Base-by-base conservation (phyloP, 192 early-diverging fungal species). In the Geranomyces variabilis region DNA sequence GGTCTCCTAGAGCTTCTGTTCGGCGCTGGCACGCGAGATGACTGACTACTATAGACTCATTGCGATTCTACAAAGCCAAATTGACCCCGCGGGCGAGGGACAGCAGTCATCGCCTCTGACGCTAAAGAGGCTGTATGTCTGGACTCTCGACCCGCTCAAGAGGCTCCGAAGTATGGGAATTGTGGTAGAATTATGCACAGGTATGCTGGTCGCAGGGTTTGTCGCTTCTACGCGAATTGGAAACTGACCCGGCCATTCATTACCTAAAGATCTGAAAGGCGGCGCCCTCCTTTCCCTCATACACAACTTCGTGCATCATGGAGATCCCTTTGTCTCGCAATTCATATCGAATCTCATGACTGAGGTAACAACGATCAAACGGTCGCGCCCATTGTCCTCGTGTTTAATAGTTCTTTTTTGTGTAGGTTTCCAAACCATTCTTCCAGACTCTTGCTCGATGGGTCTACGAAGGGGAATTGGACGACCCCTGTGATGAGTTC, bases 401-500 rank as follows among this genome's bases (percentile, higher is more conserved):
- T n/a, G n/a, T n/a, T n/a, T n/a, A n/a, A n/a, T n/a, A n/a, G n/a
- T n/a, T n/a, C n/a, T n/a, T n/a, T n/a, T n/a, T n/a, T n/a, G n/a
- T 33, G 8, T 56, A 88, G 83, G 84, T 92, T 1, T 90, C 94
- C 0, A 81, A 79, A 41, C 97, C 97, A n/a, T 97, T 99, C 75
- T 95, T 89, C 74, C 86, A 88, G 62, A 95, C 94, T 83, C 83
- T 99, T 19, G 85, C 87, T 58, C 86, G 87, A 33, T 99, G 97
- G 97, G 87, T 99, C 19, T 94, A 91, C 41, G 91, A 93, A 63
- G 97, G 97, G 31, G 95, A 96, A 78, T 81, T 99, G 46, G 89
- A 90, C 22, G 97, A 99, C 75, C 93, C 93, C 21, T 90, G 91
- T 73, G 83, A 83, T 30, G 97, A 99, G 79, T 99, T 96, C 69